Base-by-base conservation (phyloP, 2,329 filamentous ascomycete species). In the Nigrospora osmanthi region DNA sequence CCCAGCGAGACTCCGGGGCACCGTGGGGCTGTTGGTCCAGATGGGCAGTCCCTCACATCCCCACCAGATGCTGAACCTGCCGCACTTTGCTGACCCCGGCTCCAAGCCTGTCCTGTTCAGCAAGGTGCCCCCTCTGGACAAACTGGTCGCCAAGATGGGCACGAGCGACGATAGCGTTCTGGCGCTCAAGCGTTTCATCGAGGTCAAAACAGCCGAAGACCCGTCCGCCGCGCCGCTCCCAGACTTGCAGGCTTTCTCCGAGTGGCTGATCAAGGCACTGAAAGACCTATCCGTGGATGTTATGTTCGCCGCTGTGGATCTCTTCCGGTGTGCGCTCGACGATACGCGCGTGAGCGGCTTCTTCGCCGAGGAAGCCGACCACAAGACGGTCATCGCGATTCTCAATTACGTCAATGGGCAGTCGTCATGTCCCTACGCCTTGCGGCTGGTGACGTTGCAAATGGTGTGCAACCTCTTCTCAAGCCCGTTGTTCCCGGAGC, bases 391-490 rank as follows among this genome's bases (percentile, higher is more conserved):
- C 13, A 59, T 73, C 32, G 69, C 76, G 0, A 64, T 95, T 3
- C 60, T 89, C 3, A 64, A 75, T 3, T 67, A 78, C 34, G 76
- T 88, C 38, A 81, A 77, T 51, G 61, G 68, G 6, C 70, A 77
- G 31, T 58, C 68, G 10, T 63, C 69, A 1, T 86, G 82, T 35
- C 88, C 89, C 0, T 96, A 96, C 59, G 83, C 87, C 5, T 74
- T 94, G 1, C 83, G 89, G 13, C 79, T 96, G 2, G 87, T 95
- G 14, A 85, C 88, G 1, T 67, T 95, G 17, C 90, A 96, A 54
- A 76, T 91, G 57, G 76, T 80, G 1, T 94, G 89, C 66, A 96
- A 95, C 57, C 71, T 95, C 36, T 95, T 95, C 67, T 83, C 80
- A 0, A 84, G 83, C 1, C 76, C 80, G 0, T 70, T 95, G 0